Base-by-base conservation (phyloP, 176 grass and related monocot species). In the Aegilops sharonensis region DNA sequence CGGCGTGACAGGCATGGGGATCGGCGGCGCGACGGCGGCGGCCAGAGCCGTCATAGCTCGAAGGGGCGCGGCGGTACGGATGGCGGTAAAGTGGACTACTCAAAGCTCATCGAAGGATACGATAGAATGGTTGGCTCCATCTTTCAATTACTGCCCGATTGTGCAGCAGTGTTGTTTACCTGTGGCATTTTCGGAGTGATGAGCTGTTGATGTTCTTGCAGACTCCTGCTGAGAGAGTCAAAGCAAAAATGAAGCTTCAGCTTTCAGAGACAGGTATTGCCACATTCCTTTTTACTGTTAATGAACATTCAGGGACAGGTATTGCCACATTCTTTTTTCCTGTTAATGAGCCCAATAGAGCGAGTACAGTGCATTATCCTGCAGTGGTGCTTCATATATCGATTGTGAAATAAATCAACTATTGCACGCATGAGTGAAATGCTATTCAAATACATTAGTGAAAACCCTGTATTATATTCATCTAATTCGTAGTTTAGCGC, bases 181-280 rank as follows among this genome's bases (percentile, higher is more conserved):
- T 87, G 24, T 20, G 32, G 8, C 61, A 39, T 72, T 75, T 62
- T 8, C 2, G 3, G 35, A 45, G 15, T 84, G 75, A 77, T 77
- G 29, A 48, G 8, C 31, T 69, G 11, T 60, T 72, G 9, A 18
- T 94, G 78, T 79, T 82, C 74, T 80, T 80, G 78, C 91, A 98
- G 96, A 95, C 91, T 13, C 91, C 96, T 64, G 88, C 93, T 73
- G 96, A 98, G 79, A 91, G 75, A 69, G 96, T 98, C 21, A 98
- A 98, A 89, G 96, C 91, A 77, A 98, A 98, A 87, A 95, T 92
- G 93, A 98, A 98, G 78, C 88, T 94, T 85, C 96, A 98, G 79
- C 91, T 98, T 68, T 94, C 93, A 77, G 91, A 94, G 85, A 95
- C 93, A 77, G 90, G 96, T 95, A 86, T 18, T 73, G 50, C 15